These are phyloP conservation scores for Dryas drummondii DNA, from an alignment of 306 rosid genomes.

Conservation along the genomic window DNA sequence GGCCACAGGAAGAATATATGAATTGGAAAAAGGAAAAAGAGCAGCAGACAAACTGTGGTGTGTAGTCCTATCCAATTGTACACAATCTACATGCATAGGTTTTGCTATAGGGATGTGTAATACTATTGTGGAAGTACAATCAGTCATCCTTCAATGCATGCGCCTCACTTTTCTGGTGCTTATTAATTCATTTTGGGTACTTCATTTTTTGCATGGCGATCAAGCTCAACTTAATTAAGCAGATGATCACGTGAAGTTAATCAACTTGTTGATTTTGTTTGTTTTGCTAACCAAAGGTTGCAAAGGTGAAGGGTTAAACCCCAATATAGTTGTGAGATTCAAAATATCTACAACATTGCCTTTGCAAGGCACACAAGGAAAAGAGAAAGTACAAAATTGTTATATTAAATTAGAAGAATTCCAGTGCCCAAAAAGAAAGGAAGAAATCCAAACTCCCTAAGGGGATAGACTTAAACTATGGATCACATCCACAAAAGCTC, in stretches of 20 bases:
- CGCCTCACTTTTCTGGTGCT: not conserved
- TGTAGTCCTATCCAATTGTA: not conserved
- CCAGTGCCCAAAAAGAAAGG: too few species aligned
- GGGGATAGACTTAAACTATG: not conserved
- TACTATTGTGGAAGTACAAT: conserved; percentile 5
- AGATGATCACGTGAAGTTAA: too few species aligned
- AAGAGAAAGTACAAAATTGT: not conserved
- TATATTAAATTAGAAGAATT: not conserved
- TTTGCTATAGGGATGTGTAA: not conserved
- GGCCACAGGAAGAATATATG: conserved; percentile 11
- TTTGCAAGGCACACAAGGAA: conserved; percentile 4
- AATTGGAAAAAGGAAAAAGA: not conserved
- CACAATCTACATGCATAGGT: too few species aligned
- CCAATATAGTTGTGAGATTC: not conserved
- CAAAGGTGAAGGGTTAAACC: too few species aligned
- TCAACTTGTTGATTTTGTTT: too few species aligned
- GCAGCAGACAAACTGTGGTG: not conserved
- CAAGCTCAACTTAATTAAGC: not conserved
- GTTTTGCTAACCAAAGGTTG: too few species aligned
- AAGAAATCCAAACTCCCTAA: too few species aligned
- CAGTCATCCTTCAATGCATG: conserved; percentile 6
- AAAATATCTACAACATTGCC: not conserved
- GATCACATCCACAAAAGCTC: not conserved
- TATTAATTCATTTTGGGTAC: not conserved
- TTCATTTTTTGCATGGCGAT: not conserved